Percentiles rank a stretch among this genome's conserved stretches.
phyloP scores from a whole-genome alignment of 2,329 filamentous ascomycete genomes.

The Aspergillus sp. region DNA sequence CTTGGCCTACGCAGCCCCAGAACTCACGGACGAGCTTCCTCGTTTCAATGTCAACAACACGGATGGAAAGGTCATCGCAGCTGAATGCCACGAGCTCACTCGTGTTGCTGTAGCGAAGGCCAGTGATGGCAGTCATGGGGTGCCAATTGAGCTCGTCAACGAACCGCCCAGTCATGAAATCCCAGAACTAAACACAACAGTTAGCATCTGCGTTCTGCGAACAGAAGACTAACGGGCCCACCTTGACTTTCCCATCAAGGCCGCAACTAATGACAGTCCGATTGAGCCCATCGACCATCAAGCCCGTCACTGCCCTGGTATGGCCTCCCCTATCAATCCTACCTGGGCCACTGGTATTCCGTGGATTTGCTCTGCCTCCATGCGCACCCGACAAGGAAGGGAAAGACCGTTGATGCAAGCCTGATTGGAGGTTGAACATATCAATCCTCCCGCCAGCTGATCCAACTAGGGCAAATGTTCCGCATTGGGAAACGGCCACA shows the following conservation, averaged over 20 bases:
- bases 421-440: slow-evolving; percentile 96
- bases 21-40: slow-evolving; percentile 87
- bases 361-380: slow-evolving; percentile 52
- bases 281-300: slow-evolving; percentile 84
- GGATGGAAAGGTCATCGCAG: slow-evolving; percentile 80
- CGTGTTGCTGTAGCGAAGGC: slow-evolving; percentile 67
- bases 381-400: slow-evolving; percentile 56
- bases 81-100: slow-evolving; percentile 81
- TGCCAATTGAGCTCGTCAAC: slow-evolving; percentile 76
- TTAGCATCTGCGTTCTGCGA: neutral
- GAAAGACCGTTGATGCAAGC: slow-evolving; percentile 76
- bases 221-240: slow-evolving; percentile 12
- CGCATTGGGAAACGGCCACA: slow-evolving; percentile 81
- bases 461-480: slow-evolving; percentile 85
- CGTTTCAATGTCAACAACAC: slow-evolving; percentile 83
- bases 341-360: slow-evolving; percentile 12
- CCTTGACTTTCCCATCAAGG: slow-evolving; percentile 80
- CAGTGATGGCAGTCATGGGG: slow-evolving; percentile 63
- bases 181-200: slow-evolving; percentile 60
- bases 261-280: slow-evolving; percentile 76
- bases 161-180: slow-evolving; percentile 74
- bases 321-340: slow-evolving; percentile 37
- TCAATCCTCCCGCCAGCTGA: slow-evolving; percentile 76
- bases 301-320: slow-evolving; percentile 69
- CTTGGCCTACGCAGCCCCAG: slow-evolving; percentile 64